phyloP scores from a whole-genome alignment of 140 eudicot genomes.

The Ambrosia hybrid region DNA sequence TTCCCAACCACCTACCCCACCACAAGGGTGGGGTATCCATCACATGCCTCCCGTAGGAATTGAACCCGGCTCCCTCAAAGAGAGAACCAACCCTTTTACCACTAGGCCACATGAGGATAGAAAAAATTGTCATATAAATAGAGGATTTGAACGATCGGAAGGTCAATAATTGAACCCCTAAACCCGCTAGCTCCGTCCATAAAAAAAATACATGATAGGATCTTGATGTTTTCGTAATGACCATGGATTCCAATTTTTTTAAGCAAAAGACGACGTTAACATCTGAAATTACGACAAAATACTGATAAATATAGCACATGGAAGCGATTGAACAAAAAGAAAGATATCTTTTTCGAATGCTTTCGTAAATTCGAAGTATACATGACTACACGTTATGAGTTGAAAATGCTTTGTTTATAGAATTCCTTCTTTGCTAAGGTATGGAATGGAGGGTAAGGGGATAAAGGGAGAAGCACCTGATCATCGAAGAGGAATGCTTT shows the following conservation, averaged over 20 bases:
- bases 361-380: constrained; percentile 3
- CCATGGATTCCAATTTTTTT: background rate
- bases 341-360: background rate
- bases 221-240: background rate
- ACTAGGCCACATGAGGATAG: too few species aligned
- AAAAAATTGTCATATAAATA: too few species aligned
- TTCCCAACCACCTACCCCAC: too few species aligned
- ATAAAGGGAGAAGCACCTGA: background rate
- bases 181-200: too few species aligned
- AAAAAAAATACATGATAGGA: too few species aligned
- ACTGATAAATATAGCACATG: background rate
- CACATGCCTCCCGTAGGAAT: too few species aligned
- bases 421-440: constrained; percentile 64
- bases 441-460: constrained; percentile 1
- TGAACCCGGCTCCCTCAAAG: too few species aligned
- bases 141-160: too few species aligned
- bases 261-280: background rate
- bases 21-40: too few species aligned
- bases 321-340: background rate
- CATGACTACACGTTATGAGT: background rate
- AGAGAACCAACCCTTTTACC: too few species aligned
- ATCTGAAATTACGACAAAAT: background rate
- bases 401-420: background rate
- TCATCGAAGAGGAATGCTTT: constrained; percentile 20
- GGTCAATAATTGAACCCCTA: too few species aligned